Percentiles rank a stretch among this genome's conserved stretches.
Evolutionary conservation across 2,329 filamentous ascomycete species (phyloP).

Genomic region (Thelonectria blattea): DNA sequence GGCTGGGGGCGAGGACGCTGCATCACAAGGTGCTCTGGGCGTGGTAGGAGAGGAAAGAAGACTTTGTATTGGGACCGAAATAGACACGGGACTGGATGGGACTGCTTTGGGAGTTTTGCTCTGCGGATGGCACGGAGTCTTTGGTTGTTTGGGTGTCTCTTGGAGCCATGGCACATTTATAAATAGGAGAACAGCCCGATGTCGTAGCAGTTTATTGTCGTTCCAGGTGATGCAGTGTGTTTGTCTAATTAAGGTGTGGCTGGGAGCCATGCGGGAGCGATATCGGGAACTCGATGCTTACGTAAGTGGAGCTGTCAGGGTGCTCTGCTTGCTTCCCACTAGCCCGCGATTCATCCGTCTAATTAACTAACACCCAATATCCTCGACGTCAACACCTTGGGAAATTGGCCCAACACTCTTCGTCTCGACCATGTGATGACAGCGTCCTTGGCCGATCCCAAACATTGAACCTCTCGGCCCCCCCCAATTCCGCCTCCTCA

Average conservation of each 20-base stretch:
- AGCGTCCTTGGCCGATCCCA: neutral
- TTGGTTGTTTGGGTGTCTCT: conserved; percentile 26
- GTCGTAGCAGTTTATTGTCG: neutral
- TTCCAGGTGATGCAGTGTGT: neutral
- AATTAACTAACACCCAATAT: neutral
- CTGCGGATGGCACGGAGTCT: conserved; percentile 35
- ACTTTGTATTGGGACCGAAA: conserved; percentile 4
- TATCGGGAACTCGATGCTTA: neutral
- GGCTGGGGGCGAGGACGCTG: conserved; percentile 79
- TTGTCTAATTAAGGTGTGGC: too few relatives aligned
- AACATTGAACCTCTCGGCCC: neutral
- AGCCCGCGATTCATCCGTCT: neutral
- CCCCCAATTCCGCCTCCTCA: neutral
- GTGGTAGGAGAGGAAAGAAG: conserved; percentile 49
- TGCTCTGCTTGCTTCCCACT: neutral
- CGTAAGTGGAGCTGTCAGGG: neutral
- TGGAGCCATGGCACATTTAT: conserved; percentile 7
- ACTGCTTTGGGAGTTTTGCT: conserved; percentile 25
- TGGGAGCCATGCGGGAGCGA: neutral
- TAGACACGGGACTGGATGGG: conserved; percentile 7
- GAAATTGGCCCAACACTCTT: neutral
- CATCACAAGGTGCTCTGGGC: conserved; percentile 80
- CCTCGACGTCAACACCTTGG: conserved; percentile 9
- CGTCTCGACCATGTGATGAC: conserved; percentile 23
- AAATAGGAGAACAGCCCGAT: neutral